phyloP scores from a whole-genome alignment of 2,329 filamentous ascomycete species.

The Diplodia mutila region DNA sequence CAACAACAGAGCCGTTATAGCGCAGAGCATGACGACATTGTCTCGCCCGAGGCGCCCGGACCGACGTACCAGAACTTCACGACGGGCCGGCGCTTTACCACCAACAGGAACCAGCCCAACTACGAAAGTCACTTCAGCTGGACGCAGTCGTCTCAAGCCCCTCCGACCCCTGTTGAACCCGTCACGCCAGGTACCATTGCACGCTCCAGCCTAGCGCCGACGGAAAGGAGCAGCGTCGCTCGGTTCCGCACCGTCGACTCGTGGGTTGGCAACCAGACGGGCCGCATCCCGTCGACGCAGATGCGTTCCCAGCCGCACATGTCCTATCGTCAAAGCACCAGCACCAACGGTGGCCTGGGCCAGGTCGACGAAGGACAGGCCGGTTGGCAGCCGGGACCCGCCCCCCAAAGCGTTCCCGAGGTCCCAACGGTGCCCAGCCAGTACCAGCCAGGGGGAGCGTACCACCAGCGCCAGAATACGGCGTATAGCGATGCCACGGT shows the following conservation, averaged over 20 bases:
- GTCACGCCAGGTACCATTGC: constrained; percentile 39
- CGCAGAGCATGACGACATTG: constrained; percentile 2
- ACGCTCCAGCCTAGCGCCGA: constrained; percentile 36
- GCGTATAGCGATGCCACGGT: constrained; percentile 37
- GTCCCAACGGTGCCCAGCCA: constrained; percentile 24
- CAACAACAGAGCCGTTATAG: constrained; percentile 11
- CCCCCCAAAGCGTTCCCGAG: neutral
- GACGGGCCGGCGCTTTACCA: constrained; percentile 34
- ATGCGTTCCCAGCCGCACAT: constrained; percentile 37
- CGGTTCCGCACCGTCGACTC: constrained; percentile 47
- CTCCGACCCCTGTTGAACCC: constrained; percentile 43
- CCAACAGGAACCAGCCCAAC: constrained; percentile 19
- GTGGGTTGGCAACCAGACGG: constrained; percentile 47
- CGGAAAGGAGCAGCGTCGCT: constrained; percentile 39
- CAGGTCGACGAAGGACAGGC: constrained; percentile 15
- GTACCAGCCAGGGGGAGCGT: neutral
- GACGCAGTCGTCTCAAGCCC: constrained; percentile 44
- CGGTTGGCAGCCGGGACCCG: neutral
- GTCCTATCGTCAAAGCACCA: constrained; percentile 13
- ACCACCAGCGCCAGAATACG: constrained; percentile 15
- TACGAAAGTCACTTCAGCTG: constrained; percentile 39
- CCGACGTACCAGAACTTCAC: constrained; percentile 46
- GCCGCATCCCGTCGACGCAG: constrained; percentile 42
- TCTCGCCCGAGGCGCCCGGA: constrained; percentile 36
- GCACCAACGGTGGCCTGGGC: constrained; percentile 15